Conservation (phyloP, 2,329 filamentous ascomycete genomes). For the Aspergillus chevalieri region DNA sequence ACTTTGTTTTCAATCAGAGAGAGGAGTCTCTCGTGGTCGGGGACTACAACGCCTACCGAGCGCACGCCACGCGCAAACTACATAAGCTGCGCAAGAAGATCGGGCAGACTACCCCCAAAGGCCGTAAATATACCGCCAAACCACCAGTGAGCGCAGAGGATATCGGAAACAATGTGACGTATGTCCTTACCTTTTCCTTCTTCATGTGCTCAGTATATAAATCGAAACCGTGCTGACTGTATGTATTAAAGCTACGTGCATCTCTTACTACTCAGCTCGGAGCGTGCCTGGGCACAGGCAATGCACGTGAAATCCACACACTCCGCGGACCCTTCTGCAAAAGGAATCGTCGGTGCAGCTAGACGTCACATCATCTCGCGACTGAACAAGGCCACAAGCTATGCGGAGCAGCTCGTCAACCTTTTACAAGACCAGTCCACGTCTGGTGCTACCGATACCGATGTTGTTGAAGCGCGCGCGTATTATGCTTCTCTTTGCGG, state of each 20-base stretch:
- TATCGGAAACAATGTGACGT: constrained; percentile 70
- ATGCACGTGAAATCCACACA: constrained; percentile 89
- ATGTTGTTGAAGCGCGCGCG: constrained; percentile 78
- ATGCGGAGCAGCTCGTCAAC: constrained; percentile 61
- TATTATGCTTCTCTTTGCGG: constrained; percentile 74
- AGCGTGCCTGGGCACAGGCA: constrained; percentile 90
- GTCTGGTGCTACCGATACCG: constrained; percentile 62
- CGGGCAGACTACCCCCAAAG: constrained; percentile 73
- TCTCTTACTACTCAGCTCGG: constrained; percentile 76
- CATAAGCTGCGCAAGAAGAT: constrained; percentile 80
- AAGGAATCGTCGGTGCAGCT: constrained; percentile 70
- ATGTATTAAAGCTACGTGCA: constrained; percentile 57
- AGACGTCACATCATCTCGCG: constrained; percentile 85
- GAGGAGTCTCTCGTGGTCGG: constrained; percentile 81
- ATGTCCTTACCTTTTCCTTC: constrained; percentile 29
- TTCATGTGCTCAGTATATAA: not conserved
- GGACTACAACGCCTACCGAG: constrained; percentile 80
- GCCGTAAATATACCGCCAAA: constrained; percentile 75
- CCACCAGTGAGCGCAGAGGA: constrained; percentile 66
- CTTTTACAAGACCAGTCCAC: constrained; percentile 57
- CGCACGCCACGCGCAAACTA: constrained; percentile 71
- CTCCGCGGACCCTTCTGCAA: constrained; percentile 63
- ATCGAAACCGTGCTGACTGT: constrained; percentile 8
- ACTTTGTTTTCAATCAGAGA: constrained; percentile 69
- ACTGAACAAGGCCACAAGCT: constrained; percentile 69